Base-by-base conservation (phyloP, 2,329 filamentous ascomycete genomes). In the Aspergillus sp. region DNA sequence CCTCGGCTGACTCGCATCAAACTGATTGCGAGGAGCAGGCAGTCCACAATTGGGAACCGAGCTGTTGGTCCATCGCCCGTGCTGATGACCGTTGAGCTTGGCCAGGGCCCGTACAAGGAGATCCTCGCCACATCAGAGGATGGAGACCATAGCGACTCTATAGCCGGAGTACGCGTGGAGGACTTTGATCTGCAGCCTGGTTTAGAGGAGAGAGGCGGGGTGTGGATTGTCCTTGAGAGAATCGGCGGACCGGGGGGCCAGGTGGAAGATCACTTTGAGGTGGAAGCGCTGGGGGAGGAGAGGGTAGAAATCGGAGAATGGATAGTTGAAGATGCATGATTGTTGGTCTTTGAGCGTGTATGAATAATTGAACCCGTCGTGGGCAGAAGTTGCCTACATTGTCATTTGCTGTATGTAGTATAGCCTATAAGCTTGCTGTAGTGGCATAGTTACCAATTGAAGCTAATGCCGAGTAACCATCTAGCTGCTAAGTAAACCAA, bases 191-290 rank as follows among this genome's bases (percentile, higher is more conserved):
- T 96, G 43, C 85, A 87, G 45, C 89, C 90, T 0, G 81, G 78
- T n/a, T 74, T 83, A 62, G 77, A 80, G 57, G 75, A 75, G 31
- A 75, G 75, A 9, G 82, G 83, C 19, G 87, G 87, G 17, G 72
- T 92, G 57, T 96, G 90, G 89, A 79, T 97, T 53, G 88, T 96
- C 6, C 78, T 97, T 43, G 92, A 97, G 74, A 83, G 89, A 63
- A 83, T 93, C 67, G 89, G 87, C n/a, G 83, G 82, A 11, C 79
- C 79, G 45, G 76, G 76, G 5, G 80, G 85, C 82, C 75, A 78
- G 56, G 73, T 77, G 11, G 72, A 76, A 54, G 76, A 78, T 55
- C 70, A 74, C 52, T 68, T 78, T 51, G 70, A 77, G 54, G 73
- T 80, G 4, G 77, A 79, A 58, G 73, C 76, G 17, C 65, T 79